These are phyloP conservation scores for Cryptomeria japonica DNA, from an alignment of 75 land plant species.

Conservation along the genomic window DNA sequence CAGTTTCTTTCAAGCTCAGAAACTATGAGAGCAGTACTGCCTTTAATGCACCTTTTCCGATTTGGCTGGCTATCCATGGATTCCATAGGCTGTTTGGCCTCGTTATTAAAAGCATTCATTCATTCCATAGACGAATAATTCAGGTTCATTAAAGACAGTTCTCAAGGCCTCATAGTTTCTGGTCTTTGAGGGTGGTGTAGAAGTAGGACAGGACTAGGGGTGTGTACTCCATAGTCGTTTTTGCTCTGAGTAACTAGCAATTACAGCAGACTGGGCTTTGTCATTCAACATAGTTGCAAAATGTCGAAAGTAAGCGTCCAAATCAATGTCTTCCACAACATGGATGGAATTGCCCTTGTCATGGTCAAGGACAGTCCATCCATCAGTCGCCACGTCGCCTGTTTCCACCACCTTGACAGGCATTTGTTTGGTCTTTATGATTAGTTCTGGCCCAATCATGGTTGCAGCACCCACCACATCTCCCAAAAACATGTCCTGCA, in stretches of 20 bases:
- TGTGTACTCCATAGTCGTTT: slow-evolving; percentile 49
- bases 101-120: too few species aligned
- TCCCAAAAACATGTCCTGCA: slow-evolving; percentile 69
- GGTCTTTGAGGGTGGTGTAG: neutral
- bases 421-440: slow-evolving; percentile 8
- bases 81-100: too few species aligned
- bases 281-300: slow-evolving; percentile 34
- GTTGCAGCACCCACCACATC: slow-evolving; percentile 67
- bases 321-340: slow-evolving; percentile 33
- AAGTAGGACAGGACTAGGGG: neutral
- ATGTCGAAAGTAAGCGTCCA: slow-evolving; percentile 27
- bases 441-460: slow-evolving; percentile 26
- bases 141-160: neutral
- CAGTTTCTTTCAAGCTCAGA: neutral
- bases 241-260: slow-evolving; percentile 58
- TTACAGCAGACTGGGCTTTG: slow-evolving; percentile 53
- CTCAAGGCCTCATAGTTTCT: neutral
- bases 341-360: slow-evolving; percentile 41
- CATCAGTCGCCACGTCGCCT: slow-evolving; percentile 43
- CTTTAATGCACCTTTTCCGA: neutral
- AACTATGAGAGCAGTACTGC: neutral
- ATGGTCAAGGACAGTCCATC: slow-evolving; percentile 40
- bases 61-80: too few species aligned
- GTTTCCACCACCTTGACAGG: slow-evolving; percentile 32
- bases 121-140: neutral